Conservation (phyloP, 2,329 filamentous ascomycete genomes). For the Fusarium guadeloupense region DNA sequence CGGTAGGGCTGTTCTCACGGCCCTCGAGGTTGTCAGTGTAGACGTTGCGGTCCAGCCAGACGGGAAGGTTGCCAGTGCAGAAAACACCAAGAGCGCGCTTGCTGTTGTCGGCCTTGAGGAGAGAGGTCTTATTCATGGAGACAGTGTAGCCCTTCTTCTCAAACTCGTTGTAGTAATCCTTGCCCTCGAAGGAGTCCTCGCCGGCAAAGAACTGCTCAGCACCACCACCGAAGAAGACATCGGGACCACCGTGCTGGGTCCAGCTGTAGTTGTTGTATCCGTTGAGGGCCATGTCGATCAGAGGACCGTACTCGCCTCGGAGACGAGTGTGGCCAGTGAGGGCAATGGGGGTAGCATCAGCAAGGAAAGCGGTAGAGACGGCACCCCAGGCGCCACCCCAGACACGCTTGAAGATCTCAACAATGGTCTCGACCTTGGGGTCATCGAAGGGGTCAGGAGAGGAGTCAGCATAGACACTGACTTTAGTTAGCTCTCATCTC, state of each 20-base stretch:
- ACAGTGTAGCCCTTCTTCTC: constrained; percentile 76
- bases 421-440: constrained; percentile 86
- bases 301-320: constrained; percentile 73
- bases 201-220: constrained; percentile 81
- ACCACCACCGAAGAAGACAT: constrained; percentile 84
- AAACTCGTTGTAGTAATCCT: constrained; percentile 84
- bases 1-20: constrained; percentile 74
- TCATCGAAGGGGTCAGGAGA: constrained; percentile 79
- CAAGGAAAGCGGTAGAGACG: constrained; percentile 82
- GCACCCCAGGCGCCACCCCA: constrained; percentile 69
- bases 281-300: constrained; percentile 80
- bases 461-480: constrained; percentile 77
- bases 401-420: constrained; percentile 78
- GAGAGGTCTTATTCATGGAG: constrained; percentile 77
- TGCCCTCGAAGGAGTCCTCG: constrained; percentile 70
- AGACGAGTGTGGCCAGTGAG: constrained; percentile 77
- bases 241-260: constrained; percentile 77
- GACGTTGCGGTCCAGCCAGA: constrained; percentile 88
- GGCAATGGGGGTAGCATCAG: constrained; percentile 84
- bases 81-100: constrained; percentile 81
- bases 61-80: constrained; percentile 76
- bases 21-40: constrained; percentile 75
- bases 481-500: constrained; percentile 6
- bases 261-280: constrained; percentile 83
- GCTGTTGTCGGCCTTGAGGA: constrained; percentile 65